phyloP scores from a whole-genome alignment of 2,329 filamentous ascomycete species.

The Truncatella angustata region DNA sequence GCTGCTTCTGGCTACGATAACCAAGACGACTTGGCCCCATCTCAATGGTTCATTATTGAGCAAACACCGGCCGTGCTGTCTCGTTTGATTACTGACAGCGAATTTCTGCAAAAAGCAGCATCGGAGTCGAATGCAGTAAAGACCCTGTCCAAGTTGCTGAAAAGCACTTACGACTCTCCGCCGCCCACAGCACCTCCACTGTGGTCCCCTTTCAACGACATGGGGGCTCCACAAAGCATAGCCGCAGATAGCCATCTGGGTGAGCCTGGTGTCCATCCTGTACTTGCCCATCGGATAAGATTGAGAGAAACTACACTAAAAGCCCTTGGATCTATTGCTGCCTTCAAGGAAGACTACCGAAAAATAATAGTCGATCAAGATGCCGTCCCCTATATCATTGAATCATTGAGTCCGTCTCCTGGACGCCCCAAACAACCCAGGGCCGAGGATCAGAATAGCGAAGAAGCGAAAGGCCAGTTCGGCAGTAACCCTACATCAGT shows the following conservation, averaged over 20 bases:
- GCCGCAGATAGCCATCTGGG: slow-evolving; percentile 52
- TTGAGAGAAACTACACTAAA: slow-evolving; percentile 74
- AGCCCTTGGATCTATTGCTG: slow-evolving; percentile 77
- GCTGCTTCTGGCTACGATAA: slow-evolving; percentile 40
- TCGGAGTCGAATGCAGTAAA: slow-evolving; percentile 60
- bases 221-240: slow-evolving; percentile 29
- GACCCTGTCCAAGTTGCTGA: slow-evolving; percentile 46
- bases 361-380: slow-evolving; percentile 81
- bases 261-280: slow-evolving; percentile 56
- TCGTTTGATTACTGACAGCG: slow-evolving; percentile 74
- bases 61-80: slow-evolving; percentile 74
- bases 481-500: slow-evolving; percentile 75
- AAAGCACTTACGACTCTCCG: slow-evolving; percentile 49
- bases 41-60: slow-evolving; percentile 53
- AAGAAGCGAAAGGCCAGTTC: slow-evolving; percentile 45
- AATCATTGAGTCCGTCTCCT: slow-evolving; percentile 66
- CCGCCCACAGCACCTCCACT: slow-evolving; percentile 28
- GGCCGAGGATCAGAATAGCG: slow-evolving; percentile 39
- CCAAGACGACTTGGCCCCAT: slow-evolving; percentile 22
- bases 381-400: slow-evolving; percentile 77
- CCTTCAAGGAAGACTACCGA: slow-evolving; percentile 79
- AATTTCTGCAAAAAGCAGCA: slow-evolving; percentile 77
- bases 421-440: slow-evolving; percentile 44
- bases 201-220: slow-evolving; percentile 34
- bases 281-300: slow-evolving; percentile 67